These are phyloP conservation scores for Arthroderma sp. DNA, from an alignment of 2,329 filamentous ascomycete genomes.

Conservation along the genomic window DNA sequence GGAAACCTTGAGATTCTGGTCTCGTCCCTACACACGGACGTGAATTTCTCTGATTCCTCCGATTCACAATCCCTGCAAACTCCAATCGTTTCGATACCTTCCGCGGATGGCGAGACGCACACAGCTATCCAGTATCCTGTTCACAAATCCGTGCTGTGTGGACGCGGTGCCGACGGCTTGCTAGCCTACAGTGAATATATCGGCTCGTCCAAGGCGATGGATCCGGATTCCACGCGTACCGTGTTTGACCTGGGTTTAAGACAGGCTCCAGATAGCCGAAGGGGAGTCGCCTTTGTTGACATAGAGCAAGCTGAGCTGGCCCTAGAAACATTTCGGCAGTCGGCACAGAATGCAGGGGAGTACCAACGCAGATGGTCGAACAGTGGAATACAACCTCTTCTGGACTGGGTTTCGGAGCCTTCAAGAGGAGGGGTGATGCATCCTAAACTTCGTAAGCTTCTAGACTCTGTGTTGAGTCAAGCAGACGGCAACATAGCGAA, in stretches of 20 bases:
- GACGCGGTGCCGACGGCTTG: slow-evolving; percentile 57
- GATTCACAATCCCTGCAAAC: slow-evolving; percentile 56
- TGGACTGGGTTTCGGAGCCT: slow-evolving; percentile 49
- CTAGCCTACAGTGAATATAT: slow-evolving; percentile 24
- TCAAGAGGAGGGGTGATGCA: slow-evolving; percentile 41
- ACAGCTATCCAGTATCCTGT: slow-evolving; percentile 66
- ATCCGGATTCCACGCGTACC: slow-evolving; percentile 19
- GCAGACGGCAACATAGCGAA: slow-evolving; percentile 21
- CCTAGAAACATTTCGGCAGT: slow-evolving; percentile 54
- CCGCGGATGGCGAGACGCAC: slow-evolving; percentile 49
- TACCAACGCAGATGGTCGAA: slow-evolving; percentile 64
- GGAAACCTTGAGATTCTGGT: slow-evolving; percentile 49
- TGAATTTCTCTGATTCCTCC: slow-evolving; percentile 34
- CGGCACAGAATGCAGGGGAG: slow-evolving; percentile 53
- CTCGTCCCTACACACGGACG: slow-evolving; percentile 38
- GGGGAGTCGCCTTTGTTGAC: slow-evolving; percentile 45
- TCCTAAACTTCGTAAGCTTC: slow-evolving; percentile 50
- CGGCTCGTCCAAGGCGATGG: slow-evolving; percentile 17
- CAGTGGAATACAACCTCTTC: slow-evolving; percentile 54
- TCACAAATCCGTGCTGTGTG: slow-evolving; percentile 65
- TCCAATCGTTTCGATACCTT: slow-evolving; percentile 57
- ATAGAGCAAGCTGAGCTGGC: slow-evolving; percentile 49
- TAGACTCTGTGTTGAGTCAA: slow-evolving; percentile 49
- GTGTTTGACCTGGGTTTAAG: slow-evolving; percentile 36
- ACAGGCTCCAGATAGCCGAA: slow-evolving; percentile 24